Base-by-base conservation (phyloP, 2,329 filamentous ascomycete genomes). In the Talaromyces sp. region DNA sequence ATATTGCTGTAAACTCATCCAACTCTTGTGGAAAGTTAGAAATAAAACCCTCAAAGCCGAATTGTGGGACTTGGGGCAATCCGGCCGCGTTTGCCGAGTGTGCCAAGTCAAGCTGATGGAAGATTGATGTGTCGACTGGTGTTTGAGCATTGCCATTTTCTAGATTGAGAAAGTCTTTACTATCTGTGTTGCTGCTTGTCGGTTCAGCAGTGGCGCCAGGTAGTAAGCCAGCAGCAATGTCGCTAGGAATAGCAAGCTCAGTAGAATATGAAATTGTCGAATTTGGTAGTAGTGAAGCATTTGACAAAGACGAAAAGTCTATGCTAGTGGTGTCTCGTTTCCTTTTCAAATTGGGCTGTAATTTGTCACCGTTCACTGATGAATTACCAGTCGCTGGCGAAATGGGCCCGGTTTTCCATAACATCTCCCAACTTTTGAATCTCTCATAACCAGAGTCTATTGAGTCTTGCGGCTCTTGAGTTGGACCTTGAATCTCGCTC, bases 391-490 rank as follows among this genome's bases (percentile, higher is more conserved):
- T 73, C 9, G 71, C 69, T 1, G 76, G 76, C 1, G 76, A 78
- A 3, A 76, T 69, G 2, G 76, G 76, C 0, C 76, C 76, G 2
- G 74, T 74, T 66, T 79, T 82, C 77, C 82, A 83, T 2, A 83
- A 73, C 74, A 82, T 82, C 66, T 83, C 81, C 82, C 82, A 83
- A 49, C 80, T 82, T 67, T 83, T 83, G 69, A 83, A 84, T 1
- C 81, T 75, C 58, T 82, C 81, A 54, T 84, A 84, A 27, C 82
- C 82, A 3, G 82, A 83, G 66, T 83, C 82, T n/a, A 75, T 68
- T 3, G 70, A 69, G 0, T 77, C 76, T 3, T 74, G 68, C 24
- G 72, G 74, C 22, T 66, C 73, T 37, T 72, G 69, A 3, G 71
- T 69, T 10, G 43, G 52, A 13, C 49, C 61, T 56, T 76, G 75